These are phyloP conservation scores for Porcisia deanei DNA, from an alignment of 208 protist genomes.

Conservation along the genomic window DNA sequence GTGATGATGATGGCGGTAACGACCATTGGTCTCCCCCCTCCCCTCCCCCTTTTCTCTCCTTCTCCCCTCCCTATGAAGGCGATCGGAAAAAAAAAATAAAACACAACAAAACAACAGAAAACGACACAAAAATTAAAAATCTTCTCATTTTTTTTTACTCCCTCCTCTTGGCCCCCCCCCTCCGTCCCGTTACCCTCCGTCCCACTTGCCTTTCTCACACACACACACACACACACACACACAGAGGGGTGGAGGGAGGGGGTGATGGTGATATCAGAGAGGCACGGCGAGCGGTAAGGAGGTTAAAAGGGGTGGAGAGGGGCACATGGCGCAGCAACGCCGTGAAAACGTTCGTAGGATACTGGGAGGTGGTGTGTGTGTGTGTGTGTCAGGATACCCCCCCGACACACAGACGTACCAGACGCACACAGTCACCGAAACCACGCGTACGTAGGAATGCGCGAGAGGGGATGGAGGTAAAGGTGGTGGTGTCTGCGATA, in stretches of 20 bases:
- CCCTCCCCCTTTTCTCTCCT: too few relatives aligned
- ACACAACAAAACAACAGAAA: too few relatives aligned
- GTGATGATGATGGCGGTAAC: too few relatives aligned
- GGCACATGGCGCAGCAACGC: background rate
- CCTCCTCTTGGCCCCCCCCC: too few relatives aligned
- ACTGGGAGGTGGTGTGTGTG: background rate
- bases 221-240: background rate
- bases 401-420: background rate
- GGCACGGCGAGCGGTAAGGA: background rate
- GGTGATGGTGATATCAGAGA: background rate
- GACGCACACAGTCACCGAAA: background rate
- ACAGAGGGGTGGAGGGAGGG: background rate
- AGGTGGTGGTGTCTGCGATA: background rate
- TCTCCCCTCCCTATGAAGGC: too few relatives aligned
- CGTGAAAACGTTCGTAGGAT: too few relatives aligned
- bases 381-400: background rate
- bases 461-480: background rate
- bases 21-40: too few relatives aligned
- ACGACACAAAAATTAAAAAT: too few relatives aligned
- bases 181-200: too few relatives aligned
- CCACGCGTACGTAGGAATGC: background rate
- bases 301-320: too few relatives aligned
- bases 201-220: background rate
- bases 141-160: too few relatives aligned
- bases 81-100: too few relatives aligned